Conservation (phyloP, 2,329 filamentous ascomycete genomes). For the Aschersonia sp. region DNA sequence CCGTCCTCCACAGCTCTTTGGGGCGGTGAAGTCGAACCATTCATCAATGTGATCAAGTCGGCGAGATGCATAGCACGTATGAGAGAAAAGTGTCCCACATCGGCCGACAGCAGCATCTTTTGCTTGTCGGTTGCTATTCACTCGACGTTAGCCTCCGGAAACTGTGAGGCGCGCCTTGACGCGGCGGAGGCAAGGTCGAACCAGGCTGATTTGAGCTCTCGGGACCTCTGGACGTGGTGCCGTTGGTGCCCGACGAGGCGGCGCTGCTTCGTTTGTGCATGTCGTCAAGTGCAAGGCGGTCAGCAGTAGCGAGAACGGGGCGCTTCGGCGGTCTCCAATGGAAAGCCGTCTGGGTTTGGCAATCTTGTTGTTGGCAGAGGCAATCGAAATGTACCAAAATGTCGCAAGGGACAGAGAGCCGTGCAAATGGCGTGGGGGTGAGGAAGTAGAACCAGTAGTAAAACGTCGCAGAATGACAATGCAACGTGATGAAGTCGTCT, state of each 20-base stretch:
- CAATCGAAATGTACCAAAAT: too few relatives aligned
- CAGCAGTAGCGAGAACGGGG: background rate
- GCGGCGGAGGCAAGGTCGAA: constrained; percentile 8
- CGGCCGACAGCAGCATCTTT: constrained; percentile 53
- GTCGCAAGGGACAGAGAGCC: too few relatives aligned
- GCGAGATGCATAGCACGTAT: constrained; percentile 61
- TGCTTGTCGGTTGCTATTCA: constrained; percentile 55
- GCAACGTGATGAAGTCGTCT: too few relatives aligned
- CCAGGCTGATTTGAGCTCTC: constrained; percentile 15
- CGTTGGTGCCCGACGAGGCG: constrained; percentile 14
- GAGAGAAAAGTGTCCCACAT: constrained; percentile 60
- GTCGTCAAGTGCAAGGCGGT: constrained; percentile 8
- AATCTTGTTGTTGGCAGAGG: too few relatives aligned
- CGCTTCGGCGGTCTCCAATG: background rate
- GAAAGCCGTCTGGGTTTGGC: too few relatives aligned
- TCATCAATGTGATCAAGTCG: constrained; percentile 70
- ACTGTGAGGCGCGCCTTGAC: background rate
- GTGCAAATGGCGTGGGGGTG: too few relatives aligned
- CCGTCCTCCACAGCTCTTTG: background rate
- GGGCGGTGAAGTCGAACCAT: constrained; percentile 32
- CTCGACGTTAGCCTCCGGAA: background rate
- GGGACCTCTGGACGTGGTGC: constrained; percentile 14
- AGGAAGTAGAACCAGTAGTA: too few relatives aligned
- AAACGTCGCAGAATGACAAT: too few relatives aligned
- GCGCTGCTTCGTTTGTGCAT: constrained; percentile 51